These are phyloP conservation scores for Ophiostoma sp. DNA, from an alignment of 2,329 filamentous ascomycete species.

Conservation along the genomic window DNA sequence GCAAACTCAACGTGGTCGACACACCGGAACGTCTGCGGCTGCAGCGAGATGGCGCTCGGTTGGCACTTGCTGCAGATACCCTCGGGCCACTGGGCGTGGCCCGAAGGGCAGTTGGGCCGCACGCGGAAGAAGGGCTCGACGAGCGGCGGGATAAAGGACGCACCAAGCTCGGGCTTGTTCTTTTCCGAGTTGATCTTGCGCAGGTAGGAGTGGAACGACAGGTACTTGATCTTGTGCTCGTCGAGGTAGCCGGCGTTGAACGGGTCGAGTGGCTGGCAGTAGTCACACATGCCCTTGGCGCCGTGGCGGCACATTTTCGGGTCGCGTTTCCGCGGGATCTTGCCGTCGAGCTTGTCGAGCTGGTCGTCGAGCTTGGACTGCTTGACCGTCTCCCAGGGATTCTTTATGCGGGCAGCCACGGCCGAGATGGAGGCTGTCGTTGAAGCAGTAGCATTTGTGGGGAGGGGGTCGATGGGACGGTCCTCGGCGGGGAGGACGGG, in stretches of 20 bases:
- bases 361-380: conserved; percentile 86
- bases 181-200: conserved; percentile 94
- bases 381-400: conserved; percentile 88
- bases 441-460: conserved; percentile 29
- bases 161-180: conserved; percentile 91
- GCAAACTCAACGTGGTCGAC: conserved; percentile 98
- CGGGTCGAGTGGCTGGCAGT: conserved; percentile 95
- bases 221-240: conserved; percentile 98
- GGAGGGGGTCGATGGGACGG: conserved; percentile 60
- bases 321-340: conserved; percentile 75
- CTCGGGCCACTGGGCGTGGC: conserved; percentile 90
- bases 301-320: conserved; percentile 91
- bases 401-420: conserved; percentile 67
- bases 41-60: conserved; percentile 91
- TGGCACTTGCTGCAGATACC: conserved; percentile 99
- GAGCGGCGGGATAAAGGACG: conserved; percentile 93
- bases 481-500: conserved; percentile 70
- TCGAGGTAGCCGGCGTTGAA: conserved; percentile 85
- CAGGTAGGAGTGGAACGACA: conserved; percentile 92
- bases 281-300: conserved; percentile 97
- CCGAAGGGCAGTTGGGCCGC: conserved; percentile 83
- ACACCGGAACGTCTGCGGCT: conserved; percentile 92
- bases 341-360: conserved; percentile 85
- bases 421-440: conserved; percentile 38
- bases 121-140: conserved; percentile 92